Conservation (phyloP, 78 protist species). For the Cavenderia fasciculata region DNA sequence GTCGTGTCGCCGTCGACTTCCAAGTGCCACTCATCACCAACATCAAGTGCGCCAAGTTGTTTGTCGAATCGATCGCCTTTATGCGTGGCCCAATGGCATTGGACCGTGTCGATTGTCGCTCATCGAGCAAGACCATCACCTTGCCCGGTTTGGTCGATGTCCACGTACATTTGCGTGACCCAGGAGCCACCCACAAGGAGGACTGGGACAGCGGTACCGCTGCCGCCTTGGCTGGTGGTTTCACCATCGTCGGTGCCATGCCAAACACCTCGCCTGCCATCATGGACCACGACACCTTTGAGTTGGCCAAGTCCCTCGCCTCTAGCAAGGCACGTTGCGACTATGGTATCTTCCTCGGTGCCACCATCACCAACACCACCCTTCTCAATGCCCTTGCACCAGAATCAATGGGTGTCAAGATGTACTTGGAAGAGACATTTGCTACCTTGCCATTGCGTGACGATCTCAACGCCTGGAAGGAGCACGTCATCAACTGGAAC, state of each 20-base stretch:
- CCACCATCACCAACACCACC: slow-evolving; percentile 50
- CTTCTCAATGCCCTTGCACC: slow-evolving; percentile 27
- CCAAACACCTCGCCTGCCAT: slow-evolving; percentile 79
- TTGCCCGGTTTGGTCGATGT: slow-evolving; percentile 84
- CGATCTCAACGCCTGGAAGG: slow-evolving; percentile 80
- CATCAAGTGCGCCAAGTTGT: slow-evolving; percentile 93
- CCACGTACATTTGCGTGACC: slow-evolving; percentile 62
- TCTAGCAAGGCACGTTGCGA: slow-evolving; percentile 75
- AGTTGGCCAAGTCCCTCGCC: slow-evolving; percentile 29
- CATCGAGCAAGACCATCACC: slow-evolving; percentile 20
- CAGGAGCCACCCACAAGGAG: slow-evolving; percentile 78
- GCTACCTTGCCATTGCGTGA: slow-evolving; percentile 68
- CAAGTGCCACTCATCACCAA: slow-evolving; percentile 91
- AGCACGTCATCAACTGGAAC: slow-evolving; percentile 78
- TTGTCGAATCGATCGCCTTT: slow-evolving; percentile 80
- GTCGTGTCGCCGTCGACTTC: slow-evolving; percentile 93
- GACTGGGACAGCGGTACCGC: slow-evolving; percentile 78
- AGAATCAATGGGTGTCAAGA: slow-evolving; percentile 63
- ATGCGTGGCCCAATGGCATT: slow-evolving; percentile 52
- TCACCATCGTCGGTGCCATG: slow-evolving; percentile 84
- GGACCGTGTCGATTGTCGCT: slow-evolving; percentile 58
- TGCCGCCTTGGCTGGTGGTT: slow-evolving; percentile 85
- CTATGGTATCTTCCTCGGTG: slow-evolving; percentile 75
- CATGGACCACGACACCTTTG: slow-evolving; percentile 53
- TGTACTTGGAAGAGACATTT: slow-evolving; percentile 77